These are phyloP conservation scores for Mortierella sp. DNA, from an alignment of 371 early-diverging fungal genomes.

Conservation along the genomic window DNA sequence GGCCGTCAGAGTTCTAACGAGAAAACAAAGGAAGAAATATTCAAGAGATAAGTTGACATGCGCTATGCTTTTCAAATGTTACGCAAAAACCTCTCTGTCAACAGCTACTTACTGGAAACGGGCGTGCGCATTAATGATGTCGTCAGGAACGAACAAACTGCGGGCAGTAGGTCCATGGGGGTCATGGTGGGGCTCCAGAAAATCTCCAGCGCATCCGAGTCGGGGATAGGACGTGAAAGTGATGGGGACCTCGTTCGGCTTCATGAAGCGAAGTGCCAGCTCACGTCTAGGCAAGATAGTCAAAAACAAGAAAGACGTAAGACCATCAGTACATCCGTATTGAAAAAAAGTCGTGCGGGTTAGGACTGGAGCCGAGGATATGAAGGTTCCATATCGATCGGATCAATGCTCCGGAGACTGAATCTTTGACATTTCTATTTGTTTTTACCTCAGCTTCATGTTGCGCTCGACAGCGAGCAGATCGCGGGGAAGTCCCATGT, in stretches of 20 bases:
- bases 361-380: no score
- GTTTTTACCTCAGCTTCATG: constrained; percentile 79
- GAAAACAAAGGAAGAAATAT: constrained; percentile 1
- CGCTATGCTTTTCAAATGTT: no score
- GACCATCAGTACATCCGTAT: not conserved
- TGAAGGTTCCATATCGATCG: constrained; percentile 1
- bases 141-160: constrained; percentile 94
- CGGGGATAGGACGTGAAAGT: constrained; percentile 92
- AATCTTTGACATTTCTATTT: not conserved
- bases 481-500: constrained; percentile 87
- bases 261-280: constrained; percentile 73
- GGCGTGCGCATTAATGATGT: constrained; percentile 95
- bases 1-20: constrained; percentile 84
- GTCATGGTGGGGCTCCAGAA: constrained; percentile 77
- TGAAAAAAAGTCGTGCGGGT: no score
- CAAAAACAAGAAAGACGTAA: not conserved
- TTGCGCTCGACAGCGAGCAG: constrained; percentile 87
- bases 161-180: constrained; percentile 76
- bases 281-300: constrained; percentile 68
- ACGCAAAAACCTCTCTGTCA: no score
- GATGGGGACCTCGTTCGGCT: constrained; percentile 79
- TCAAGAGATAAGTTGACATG: no score
- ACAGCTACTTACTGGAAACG: constrained; percentile 86
- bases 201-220: constrained; percentile 85
- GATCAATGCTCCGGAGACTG: constrained; percentile 27